Evolutionary conservation across 2,329 filamentous ascomycete genomes (phyloP), one percentile per base, ranked within the genome.

Genomic region (Hawksworthiomyces lignivorus): DNA sequence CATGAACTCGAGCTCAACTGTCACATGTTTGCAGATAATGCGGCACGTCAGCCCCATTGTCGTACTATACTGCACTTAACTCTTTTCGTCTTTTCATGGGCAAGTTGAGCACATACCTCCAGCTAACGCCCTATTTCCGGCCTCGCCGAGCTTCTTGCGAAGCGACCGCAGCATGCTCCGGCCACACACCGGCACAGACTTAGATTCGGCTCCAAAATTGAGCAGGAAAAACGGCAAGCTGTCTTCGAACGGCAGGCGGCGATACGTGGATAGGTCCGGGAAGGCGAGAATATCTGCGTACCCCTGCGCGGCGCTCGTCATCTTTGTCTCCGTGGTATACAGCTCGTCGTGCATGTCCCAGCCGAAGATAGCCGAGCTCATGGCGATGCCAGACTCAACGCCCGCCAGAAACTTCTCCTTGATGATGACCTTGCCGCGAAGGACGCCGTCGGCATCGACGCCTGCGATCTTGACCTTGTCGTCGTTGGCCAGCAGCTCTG

Each of bases 271-370:
- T 30, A 94, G 66, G 56, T 95, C 88, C 1, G 87, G 81, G 31
- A 88, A 69, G 11, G 88, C 88, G 36, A 94, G 73, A 32, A 95
- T 65, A 61, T 95, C 88, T 49, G 82, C 77, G 62, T 94, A 94
- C 29, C 88, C 88, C 59, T 94, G 94, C 56, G 86, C 81, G 52
- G 84, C 83, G 65, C 94, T 94, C 63, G 85, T 90, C 60, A 94
- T 83, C 56, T 77, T 77, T 49, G 94, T 75, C 64, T 94, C 87
- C 53, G 74, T 78, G 60, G 85, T 81, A 62, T 94, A 95, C n/a
- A 86, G 92, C 67, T 79, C 73, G 56, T 95, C 88, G 62, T 95
- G 88, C 86, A 94, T 94, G 63, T 95, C 88, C 88, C 88, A 95
- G 58, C 88, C 88, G 56, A 94, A 95, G 50, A 94, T 79, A 50